Percentiles rank a stretch among this genome's conserved stretches.
These are phyloP conservation scores for Dittrichia graveolens DNA, from an alignment of 129 eudicot species.

Conservation along the genomic window DNA sequence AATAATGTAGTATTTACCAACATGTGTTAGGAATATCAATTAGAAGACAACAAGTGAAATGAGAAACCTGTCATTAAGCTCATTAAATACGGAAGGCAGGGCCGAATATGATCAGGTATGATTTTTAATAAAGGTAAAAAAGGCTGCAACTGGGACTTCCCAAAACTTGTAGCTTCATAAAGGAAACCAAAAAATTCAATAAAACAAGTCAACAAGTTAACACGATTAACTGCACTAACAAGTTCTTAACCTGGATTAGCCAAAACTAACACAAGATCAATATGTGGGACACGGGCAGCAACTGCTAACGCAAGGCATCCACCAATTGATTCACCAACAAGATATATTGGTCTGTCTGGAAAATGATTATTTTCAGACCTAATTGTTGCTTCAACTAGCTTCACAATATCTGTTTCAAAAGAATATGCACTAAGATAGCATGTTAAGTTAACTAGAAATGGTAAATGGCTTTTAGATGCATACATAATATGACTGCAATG, in stretches of 20 bases:
- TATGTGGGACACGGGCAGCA: constrained; percentile 65
- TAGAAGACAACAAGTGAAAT: neutral
- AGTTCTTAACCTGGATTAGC: constrained; percentile 63
- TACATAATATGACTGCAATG: no score
- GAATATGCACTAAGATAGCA: neutral
- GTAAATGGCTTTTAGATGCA: neutral
- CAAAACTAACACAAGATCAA: constrained; percentile 70
- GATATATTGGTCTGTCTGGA: constrained; percentile 68
- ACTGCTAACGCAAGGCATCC: constrained; percentile 75
- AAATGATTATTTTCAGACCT: constrained; percentile 43
- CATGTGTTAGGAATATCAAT: neutral
- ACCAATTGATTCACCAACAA: constrained; percentile 75
- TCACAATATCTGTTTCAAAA: constrained; percentile 59
- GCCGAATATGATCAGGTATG: constrained; percentile 46
- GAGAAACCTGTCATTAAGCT: constrained; percentile 53
- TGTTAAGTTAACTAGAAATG: constrained; percentile 12
- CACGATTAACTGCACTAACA: neutral
- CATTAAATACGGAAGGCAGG: constrained; percentile 46
- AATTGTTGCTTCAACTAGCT: constrained; percentile 58
- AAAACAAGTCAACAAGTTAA: neutral
- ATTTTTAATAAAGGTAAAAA: constrained; percentile 43
- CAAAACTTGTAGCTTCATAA: constrained; percentile 69
- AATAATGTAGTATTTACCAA: neutral
- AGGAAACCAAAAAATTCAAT: neutral
- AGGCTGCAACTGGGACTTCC: constrained; percentile 49